Evolutionary conservation across 2,329 filamentous ascomycete species (phyloP), one percentile per base, ranked within the genome.

Genomic region (Cordyceps tenuipes): DNA sequence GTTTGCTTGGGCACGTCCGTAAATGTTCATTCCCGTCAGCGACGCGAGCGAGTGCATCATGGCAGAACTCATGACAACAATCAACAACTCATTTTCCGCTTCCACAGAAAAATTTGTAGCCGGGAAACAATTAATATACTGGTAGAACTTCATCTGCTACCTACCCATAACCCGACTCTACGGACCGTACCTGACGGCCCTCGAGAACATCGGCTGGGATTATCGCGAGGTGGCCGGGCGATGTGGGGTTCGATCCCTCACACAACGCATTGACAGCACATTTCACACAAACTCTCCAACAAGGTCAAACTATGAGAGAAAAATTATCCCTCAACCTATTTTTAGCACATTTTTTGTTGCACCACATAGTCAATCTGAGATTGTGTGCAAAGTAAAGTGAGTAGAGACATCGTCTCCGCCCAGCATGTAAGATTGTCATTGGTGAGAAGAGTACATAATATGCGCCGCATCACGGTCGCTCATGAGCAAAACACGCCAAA

Each of bases 401-500:
- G 57, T 34, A 50, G 58, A 55, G 49, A 49, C 60, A 12, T 29
- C 48, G 60, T 54, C 60, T 36, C 54, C 15, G n/a, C 31, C 31
- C 43, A 53, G 36, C 46, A 57, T 66, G 57, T 59, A 60, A 36
- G 63, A 60, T 65, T 39, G 53, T 48, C 53, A 57, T 61, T 61
- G 19, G 64, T 56, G 64, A 66, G 63, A 60, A 62, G 61, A 67
- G 62, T 69, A 69, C 62, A 62, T 67, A 68, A 62, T 62, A 62
- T 57, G 68, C 65, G 65, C 66, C 63, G 66, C 68, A 64, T 64
- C 63, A 66, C 67, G 62, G 59, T 64, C 67, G 64, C 67, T 48
- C 59, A 62, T 54, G 49, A 67, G 55, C 62, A 66, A 67, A 66
- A 66, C 67, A 68, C 66, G 67, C 65, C 70, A 70, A 64, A 71